Percentiles rank a stretch among this genome's conserved stretches.
phyloP scores from a whole-genome alignment of 495 filamentous ascomycete genomes.

The Thozetella sp. region DNA sequence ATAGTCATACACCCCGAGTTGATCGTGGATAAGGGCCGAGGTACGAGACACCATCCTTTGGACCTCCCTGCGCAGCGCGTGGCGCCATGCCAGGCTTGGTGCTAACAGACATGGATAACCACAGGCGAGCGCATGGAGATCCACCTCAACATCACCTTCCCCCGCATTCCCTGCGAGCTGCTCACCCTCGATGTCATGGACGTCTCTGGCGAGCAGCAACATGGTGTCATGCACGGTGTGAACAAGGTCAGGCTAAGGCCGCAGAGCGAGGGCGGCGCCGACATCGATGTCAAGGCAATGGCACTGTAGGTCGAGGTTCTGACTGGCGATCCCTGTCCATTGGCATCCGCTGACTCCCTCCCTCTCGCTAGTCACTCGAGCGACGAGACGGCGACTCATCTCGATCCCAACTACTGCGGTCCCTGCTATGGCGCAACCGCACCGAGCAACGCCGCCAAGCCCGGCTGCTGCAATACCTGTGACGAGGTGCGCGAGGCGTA shows the following conservation, averaged over 20 bases:
- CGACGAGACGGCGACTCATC: slow-evolving; percentile 73
- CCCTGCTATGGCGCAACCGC: slow-evolving; percentile 84
- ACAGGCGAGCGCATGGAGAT: slow-evolving; percentile 97
- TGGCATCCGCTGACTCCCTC: background rate
- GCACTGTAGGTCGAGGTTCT: slow-evolving; percentile 60
- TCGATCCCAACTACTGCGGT: slow-evolving; percentile 92
- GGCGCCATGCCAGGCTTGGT: background rate
- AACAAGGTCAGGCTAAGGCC: slow-evolving; percentile 82
- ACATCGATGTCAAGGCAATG: slow-evolving; percentile 72
- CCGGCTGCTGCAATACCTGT: slow-evolving; percentile 94
- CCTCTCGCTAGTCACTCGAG: slow-evolving; percentile 45
- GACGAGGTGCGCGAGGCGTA: slow-evolving; percentile 96
- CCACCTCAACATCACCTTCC: slow-evolving; percentile 96
- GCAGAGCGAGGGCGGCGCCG: slow-evolving; percentile 71
- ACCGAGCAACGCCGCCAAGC: slow-evolving; percentile 68
- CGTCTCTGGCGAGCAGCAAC: slow-evolving; percentile 93
- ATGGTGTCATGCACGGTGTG: slow-evolving; percentile 89
- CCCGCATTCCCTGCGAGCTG: slow-evolving; percentile 90
- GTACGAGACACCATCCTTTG: slow-evolving; percentile 46
- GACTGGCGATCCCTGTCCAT: background rate
- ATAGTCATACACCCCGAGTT: slow-evolving; percentile 88
- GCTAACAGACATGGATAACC: slow-evolving; percentile 10
- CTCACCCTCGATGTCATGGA: slow-evolving; percentile 98
- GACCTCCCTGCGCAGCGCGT: background rate
- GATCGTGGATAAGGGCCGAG: slow-evolving; percentile 94